phyloP scores from a whole-genome alignment of 73 alveolate species.

The Uronychia setigera region DNA sequence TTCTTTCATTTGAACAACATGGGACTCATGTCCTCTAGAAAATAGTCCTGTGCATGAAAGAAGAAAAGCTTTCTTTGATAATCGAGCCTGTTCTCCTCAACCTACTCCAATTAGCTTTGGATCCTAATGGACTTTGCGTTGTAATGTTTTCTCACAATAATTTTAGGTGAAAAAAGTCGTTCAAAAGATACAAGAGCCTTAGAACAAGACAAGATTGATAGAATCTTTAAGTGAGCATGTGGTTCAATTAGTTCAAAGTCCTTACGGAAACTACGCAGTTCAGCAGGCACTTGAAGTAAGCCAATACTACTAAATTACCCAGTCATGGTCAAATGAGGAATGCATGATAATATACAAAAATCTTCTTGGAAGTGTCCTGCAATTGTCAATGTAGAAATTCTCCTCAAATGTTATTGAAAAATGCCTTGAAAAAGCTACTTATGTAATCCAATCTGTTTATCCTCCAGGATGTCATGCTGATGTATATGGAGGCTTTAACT shows the following conservation, averaged over 20 bases:
- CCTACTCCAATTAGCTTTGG: constrained; percentile 59
- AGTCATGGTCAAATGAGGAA: constrained; percentile 72
- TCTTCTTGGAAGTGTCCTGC: constrained; percentile 35
- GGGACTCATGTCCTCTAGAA: constrained; percentile 91
- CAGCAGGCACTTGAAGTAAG: constrained; percentile 81
- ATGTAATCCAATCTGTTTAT: no score
- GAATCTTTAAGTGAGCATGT: constrained; percentile 53
- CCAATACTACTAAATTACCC: neutral
- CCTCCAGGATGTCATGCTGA: constrained; percentile 24
- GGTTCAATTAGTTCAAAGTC: constrained; percentile 77
- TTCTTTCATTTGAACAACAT: constrained; percentile 72
- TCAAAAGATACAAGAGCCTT: constrained; percentile 14
- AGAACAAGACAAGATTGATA: constrained; percentile 27
- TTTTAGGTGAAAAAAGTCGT: constrained; percentile 67
- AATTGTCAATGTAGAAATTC: constrained; percentile 66
- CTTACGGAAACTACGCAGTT: constrained; percentile 92
- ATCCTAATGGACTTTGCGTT: constrained; percentile 89
- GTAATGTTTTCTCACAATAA: constrained; percentile 16
- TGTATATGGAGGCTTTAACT: constrained; percentile 22
- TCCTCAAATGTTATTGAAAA: constrained; percentile 77
- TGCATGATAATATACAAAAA: constrained; percentile 44
- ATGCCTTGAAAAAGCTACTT: constrained; percentile 75
- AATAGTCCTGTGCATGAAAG: constrained; percentile 72
- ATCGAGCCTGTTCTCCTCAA: constrained; percentile 73
- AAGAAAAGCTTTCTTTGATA: constrained; percentile 70